Evolutionary conservation across 2,329 filamentous ascomycete species (phyloP), one percentile per base, ranked within the genome.

Genomic region (Leptosphaerulina australis): DNA sequence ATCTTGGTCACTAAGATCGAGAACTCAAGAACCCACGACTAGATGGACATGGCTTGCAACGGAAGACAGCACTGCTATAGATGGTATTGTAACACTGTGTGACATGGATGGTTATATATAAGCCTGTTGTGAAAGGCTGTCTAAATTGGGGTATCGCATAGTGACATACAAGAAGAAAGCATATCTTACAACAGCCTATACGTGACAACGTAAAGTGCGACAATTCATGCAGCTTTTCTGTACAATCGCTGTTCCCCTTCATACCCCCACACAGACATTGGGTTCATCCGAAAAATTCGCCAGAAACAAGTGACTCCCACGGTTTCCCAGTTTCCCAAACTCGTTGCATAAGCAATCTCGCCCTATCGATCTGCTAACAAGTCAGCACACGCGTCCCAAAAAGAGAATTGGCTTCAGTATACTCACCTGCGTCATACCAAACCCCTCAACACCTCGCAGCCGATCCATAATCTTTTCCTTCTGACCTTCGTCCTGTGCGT

Each of bases 1-100:
- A 91, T 97, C 56, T 73, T 97, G 63, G 89, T 96, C 17, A 79
- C 92, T 44, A 87, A 89, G 70, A 91, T 97, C 66, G 88, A 90
- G 71, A 97, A 97, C 75, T 87, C 88, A 46, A 63, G 70, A 41
- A 70, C 68, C 10, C 48, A 51, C 48, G 48, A 51, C 31, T 51
- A 51, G 25, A 33, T 22, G 28, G 15, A 22, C 2, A 20, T 14
- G 30, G 14, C 5, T 31, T 10, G 7, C 14, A n/a, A 1, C 3
- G 14, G 30, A 33, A 20, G 15, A 20, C 14, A 17, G 10, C 30
- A 7, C n/a, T 18, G 30, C 9, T 7, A 17, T 17, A 7, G n/a
- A 7, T 11, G 15, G 18, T 18, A 18, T 9, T 11, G 18, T n/a
- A 33, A 33, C 10, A 17, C 30, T 4, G 18, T 33, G 14, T 35